A percentile compares a stretch with the other conserved stretches of the same genome.
phyloP scores from a whole-genome alignment of 2,329 filamentous ascomycete species.

The Dactylonectria estremocensis region DNA sequence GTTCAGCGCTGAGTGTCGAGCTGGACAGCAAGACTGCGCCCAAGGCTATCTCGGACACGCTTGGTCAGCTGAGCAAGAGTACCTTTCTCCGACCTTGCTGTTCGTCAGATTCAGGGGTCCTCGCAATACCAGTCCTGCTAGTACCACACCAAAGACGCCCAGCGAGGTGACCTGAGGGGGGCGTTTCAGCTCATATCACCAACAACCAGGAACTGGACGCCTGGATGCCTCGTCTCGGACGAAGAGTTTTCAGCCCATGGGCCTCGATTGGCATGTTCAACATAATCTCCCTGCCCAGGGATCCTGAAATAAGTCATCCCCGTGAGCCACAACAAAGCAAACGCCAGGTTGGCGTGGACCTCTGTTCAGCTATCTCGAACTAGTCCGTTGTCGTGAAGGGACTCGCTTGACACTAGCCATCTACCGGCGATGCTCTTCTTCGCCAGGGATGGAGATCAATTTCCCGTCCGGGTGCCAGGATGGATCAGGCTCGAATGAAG shows the following conservation, averaged over 20 bases:
- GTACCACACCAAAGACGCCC: slow-evolving; percentile 32
- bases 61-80: not conserved
- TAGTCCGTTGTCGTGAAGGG: slow-evolving; percentile 8
- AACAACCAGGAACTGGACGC: not conserved
- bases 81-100: slow-evolving; percentile 14
- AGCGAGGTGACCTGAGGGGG: slow-evolving; percentile 21
- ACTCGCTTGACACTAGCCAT: slow-evolving; percentile 18
- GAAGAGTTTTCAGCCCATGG: slow-evolving; percentile 7
- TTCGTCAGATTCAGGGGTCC: slow-evolving; percentile 28
- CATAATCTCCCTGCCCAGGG: slow-evolving; percentile 28
- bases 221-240: not conserved
- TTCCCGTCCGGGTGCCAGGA: slow-evolving; percentile 28
- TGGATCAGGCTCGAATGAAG: slow-evolving; percentile 17
- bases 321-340: slow-evolving; percentile 19
- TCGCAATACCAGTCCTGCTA: slow-evolving; percentile 34
- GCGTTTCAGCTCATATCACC: slow-evolving; percentile 21
- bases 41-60: slow-evolving; percentile 19
- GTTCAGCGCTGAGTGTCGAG: not conserved
- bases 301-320: slow-evolving; percentile 18
- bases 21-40: slow-evolving; percentile 10
- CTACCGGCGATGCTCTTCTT: not conserved
- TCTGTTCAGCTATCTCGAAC: slow-evolving; percentile 2
- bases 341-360: not conserved
- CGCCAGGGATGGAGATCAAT: slow-evolving; percentile 29
- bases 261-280: slow-evolving; percentile 12